Evolutionary conservation across 345 rosid species (phyloP).

Genomic region (Lumnitzera racemosa): DNA sequence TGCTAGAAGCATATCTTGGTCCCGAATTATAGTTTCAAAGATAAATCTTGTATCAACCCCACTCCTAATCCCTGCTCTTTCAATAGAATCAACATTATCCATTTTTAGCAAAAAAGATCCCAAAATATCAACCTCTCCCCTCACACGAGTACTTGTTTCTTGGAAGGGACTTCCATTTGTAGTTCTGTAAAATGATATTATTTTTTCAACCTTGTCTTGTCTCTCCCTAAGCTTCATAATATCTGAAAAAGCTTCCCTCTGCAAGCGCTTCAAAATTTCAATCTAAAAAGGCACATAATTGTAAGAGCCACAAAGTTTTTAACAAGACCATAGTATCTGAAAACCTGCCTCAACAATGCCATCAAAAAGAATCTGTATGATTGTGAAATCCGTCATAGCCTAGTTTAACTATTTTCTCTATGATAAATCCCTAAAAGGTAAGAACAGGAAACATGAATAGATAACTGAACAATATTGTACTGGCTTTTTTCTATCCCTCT

Average conservation of each 20-base stretch:
- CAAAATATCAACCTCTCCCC: constrained; percentile 62
- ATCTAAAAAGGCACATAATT: constrained; percentile 37
- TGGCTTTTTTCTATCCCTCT: too few relatives aligned
- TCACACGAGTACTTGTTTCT: constrained; percentile 54
- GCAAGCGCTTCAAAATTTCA: constrained; percentile 90
- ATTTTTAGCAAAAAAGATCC: constrained; percentile 51
- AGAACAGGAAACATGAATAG: too few relatives aligned
- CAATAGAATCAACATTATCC: constrained; percentile 38
- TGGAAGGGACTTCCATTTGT: constrained; percentile 56
- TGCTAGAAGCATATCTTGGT: constrained; percentile 50
- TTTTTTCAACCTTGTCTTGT: constrained; percentile 73
- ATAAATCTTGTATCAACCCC: constrained; percentile 58
- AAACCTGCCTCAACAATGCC: not conserved
- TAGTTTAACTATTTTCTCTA: too few relatives aligned
- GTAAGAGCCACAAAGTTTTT: constrained; percentile 9
- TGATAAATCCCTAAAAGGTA: too few relatives aligned
- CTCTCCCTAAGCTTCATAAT: constrained; percentile 81
- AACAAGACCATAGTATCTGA: not conserved
- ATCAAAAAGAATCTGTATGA: too few relatives aligned
- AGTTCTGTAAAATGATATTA: constrained; percentile 43
- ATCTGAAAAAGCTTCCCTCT: constrained; percentile 79
- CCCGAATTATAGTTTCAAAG: constrained; percentile 53
- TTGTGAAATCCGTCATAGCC: too few relatives aligned
- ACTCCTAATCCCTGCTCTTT: constrained; percentile 49
- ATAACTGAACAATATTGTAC: too few relatives aligned